Conservation (phyloP, 768 basidiomycete species). For the Lactifluus rugatus region DNA sequence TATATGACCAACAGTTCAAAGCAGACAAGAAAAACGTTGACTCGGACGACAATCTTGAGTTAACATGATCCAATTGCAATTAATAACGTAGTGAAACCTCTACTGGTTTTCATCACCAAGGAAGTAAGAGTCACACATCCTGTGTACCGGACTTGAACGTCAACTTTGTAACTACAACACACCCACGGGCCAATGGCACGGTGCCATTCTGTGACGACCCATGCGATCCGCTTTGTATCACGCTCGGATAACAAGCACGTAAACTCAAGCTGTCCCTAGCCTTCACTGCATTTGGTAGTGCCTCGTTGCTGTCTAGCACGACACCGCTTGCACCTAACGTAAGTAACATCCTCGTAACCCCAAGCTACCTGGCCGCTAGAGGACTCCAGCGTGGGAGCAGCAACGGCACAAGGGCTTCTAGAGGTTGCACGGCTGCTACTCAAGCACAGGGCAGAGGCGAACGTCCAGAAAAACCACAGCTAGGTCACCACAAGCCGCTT, state of each 20-base stretch:
- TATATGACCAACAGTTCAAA: background rate
- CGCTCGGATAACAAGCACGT: constrained; percentile 7
- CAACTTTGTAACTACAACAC: background rate
- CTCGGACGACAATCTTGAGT: too few relatives aligned
- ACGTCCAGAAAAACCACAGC: background rate
- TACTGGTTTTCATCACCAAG: background rate
- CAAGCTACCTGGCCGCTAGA: background rate
- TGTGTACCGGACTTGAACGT: background rate
- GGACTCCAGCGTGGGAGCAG: background rate
- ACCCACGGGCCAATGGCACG: background rate
- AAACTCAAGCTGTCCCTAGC: constrained; percentile 2
- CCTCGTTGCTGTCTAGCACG: background rate
- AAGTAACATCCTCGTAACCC: constrained; percentile 5
- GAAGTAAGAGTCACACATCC: background rate
- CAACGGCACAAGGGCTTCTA: background rate
- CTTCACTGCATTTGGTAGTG: background rate
- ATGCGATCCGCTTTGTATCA: constrained; percentile 1
- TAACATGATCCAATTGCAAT: background rate
- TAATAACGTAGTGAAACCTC: background rate
- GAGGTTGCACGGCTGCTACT: background rate
- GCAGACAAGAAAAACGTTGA: too few relatives aligned
- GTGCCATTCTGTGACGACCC: too few relatives aligned
- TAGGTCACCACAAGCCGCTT: background rate
- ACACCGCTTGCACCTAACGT: background rate
- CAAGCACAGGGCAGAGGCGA: constrained; percentile 2